phyloP scores from a whole-genome alignment of 2,329 filamentous ascomycete species.

The Fusarium mundagurra region DNA sequence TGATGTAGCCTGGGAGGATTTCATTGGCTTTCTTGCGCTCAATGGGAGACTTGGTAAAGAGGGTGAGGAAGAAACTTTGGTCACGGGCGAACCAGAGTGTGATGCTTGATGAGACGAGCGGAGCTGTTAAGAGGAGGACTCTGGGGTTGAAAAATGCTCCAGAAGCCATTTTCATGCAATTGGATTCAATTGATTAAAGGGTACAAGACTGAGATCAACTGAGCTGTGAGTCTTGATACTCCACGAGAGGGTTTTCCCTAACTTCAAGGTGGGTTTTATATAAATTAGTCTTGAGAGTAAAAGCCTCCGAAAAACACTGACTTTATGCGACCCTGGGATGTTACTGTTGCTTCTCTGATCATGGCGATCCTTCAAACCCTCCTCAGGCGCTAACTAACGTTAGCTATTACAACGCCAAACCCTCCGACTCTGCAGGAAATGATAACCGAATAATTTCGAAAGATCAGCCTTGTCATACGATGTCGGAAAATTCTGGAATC shows the following conservation, averaged over 20 bases:
- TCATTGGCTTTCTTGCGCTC: constrained; percentile 45
- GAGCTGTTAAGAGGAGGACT: constrained; percentile 53
- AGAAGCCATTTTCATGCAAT: constrained; percentile 48
- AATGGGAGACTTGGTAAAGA: constrained; percentile 47
- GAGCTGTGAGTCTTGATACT: background rate
- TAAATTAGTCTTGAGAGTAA: background rate
- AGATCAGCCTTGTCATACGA: constrained; percentile 17
- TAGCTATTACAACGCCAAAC: constrained; percentile 8
- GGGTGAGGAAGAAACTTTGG: constrained; percentile 55
- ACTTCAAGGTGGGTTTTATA: background rate
- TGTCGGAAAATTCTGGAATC: background rate
- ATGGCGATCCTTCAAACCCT: constrained; percentile 5
- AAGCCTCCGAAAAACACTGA: constrained; percentile 25
- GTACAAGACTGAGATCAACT: background rate
- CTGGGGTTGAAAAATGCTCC: constrained; percentile 50
- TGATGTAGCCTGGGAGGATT: constrained; percentile 56
- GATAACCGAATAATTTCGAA: background rate
- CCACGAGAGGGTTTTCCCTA: background rate
- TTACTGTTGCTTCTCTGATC: background rate
- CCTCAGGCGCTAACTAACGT: background rate
- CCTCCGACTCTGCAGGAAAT: constrained; percentile 24
- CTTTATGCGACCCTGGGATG: background rate
- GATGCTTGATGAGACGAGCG: constrained; percentile 58
- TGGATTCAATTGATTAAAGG: background rate
- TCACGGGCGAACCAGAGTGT: constrained; percentile 57